Conservation (phyloP, 805 yeast genomes). For the Metschnikowia bowlesiae region DNA sequence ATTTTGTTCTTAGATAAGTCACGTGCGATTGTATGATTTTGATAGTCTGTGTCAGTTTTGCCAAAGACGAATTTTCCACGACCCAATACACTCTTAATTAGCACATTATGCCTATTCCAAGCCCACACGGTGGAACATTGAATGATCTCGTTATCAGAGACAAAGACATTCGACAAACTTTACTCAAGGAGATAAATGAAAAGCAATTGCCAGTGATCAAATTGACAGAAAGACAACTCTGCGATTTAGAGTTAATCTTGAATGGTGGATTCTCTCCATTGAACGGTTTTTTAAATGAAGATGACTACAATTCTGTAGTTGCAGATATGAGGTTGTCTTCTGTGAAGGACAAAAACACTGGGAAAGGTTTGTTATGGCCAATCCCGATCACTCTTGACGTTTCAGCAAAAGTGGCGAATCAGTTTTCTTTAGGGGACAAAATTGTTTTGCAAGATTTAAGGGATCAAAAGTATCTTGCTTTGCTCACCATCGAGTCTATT, state of each 20-base stretch:
- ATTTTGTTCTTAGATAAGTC: background rate
- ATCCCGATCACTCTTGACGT: constrained; percentile 92
- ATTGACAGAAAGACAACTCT: constrained; percentile 82
- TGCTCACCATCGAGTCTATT: constrained; percentile 72
- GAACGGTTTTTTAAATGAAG: constrained; percentile 60
- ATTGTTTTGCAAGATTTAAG: constrained; percentile 76
- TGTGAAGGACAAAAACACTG: constrained; percentile 25
- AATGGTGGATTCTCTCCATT: constrained; percentile 93
- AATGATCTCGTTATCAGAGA: constrained; percentile 86
- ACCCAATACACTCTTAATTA: background rate
- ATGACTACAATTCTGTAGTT: constrained; percentile 67
- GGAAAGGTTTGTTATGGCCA: constrained; percentile 75
- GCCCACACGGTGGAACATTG: constrained; percentile 90
- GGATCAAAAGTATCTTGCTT: constrained; percentile 74
- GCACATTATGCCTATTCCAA: constrained; percentile 48
- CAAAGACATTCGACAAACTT: constrained; percentile 49
- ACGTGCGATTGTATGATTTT: constrained; percentile 6
- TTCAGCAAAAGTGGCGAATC: constrained; percentile 42
- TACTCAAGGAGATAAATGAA: constrained; percentile 54
- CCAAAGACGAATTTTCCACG: background rate
- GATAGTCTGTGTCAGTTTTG: background rate
- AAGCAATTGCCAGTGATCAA: constrained; percentile 39
- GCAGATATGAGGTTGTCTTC: constrained; percentile 63
- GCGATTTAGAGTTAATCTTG: constrained; percentile 87
- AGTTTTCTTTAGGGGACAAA: constrained; percentile 52